Evolutionary conservation across 2,329 filamentous ascomycete genomes (phyloP).

Genomic region (Botrytis tulipae): DNA sequence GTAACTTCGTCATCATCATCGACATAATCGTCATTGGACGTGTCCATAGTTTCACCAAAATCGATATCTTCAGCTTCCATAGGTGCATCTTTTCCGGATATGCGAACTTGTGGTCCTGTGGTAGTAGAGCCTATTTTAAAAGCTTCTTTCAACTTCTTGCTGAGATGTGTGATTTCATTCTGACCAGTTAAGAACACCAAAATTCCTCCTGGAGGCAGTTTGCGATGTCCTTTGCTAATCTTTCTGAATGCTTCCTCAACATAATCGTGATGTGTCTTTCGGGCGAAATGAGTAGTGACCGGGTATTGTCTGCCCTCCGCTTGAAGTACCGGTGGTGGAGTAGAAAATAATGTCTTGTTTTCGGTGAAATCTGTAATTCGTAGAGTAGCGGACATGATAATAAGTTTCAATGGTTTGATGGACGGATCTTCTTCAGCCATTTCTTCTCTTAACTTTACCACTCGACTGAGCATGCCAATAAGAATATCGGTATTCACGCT

Average conservation of each 20-base stretch:
- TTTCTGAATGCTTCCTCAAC: constrained; percentile 88
- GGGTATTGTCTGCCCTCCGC: constrained; percentile 89
- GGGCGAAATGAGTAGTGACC: constrained; percentile 85
- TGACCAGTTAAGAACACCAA: constrained; percentile 93
- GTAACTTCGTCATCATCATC: constrained; percentile 64
- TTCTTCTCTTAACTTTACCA: constrained; percentile 78
- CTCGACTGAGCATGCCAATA: constrained; percentile 94
- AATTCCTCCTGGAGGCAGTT: constrained; percentile 86
- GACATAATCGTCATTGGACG: constrained; percentile 54
- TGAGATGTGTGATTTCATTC: constrained; percentile 83
- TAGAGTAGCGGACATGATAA: constrained; percentile 98
- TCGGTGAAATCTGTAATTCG: constrained; percentile 86
- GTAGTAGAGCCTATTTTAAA: constrained; percentile 49
- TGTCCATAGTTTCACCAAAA: constrained; percentile 63
- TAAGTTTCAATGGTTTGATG: constrained; percentile 78
- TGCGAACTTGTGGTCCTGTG: constrained; percentile 65
- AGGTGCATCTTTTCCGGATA: constrained; percentile 74
- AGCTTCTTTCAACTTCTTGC: constrained; percentile 70
- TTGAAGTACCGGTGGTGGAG: constrained; percentile 78
- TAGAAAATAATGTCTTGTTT: constrained; percentile 76
- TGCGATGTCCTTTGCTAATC: constrained; percentile 80
- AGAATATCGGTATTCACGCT: constrained; percentile 97
- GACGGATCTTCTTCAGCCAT: constrained; percentile 70
- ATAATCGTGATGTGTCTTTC: constrained; percentile 81
- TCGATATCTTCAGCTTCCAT: constrained; percentile 86